These are phyloP conservation scores for Pseudomassariella vexata DNA, from an alignment of 2,329 filamentous ascomycete genomes.

Conservation along the genomic window DNA sequence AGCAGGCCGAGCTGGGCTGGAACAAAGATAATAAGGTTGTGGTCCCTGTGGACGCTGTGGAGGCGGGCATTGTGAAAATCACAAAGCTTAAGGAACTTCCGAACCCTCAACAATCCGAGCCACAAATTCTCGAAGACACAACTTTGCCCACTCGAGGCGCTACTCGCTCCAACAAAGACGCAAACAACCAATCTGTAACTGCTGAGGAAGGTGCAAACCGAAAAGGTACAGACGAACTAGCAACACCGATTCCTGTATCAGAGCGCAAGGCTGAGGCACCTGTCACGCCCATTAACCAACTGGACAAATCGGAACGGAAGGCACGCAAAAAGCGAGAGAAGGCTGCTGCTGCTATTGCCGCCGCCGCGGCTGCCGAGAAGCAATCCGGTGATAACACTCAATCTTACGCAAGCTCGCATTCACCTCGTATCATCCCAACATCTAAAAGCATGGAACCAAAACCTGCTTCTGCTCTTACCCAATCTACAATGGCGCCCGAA, in stretches of 20 bases:
- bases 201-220: conserved; percentile 15
- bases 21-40: conserved; percentile 84
- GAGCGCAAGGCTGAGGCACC: conserved; percentile 24
- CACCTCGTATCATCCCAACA: conserved; percentile 25
- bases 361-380: conserved; percentile 41
- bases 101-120: conserved; percentile 39
- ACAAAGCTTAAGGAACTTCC: conserved; percentile 57
- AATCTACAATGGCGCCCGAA: conserved; percentile 28
- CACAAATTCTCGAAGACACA: conserved; percentile 37
- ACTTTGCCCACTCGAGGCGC: conserved; percentile 21
- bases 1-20: conserved; percentile 88
- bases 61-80: conserved; percentile 69
- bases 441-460: conserved; percentile 27
- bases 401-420: conserved; percentile 32
- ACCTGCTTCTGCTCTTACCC: conserved; percentile 12
- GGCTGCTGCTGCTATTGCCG: conserved; percentile 37
- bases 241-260: conserved; percentile 9
- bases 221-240: conserved; percentile 17
- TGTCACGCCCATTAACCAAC: conserved; percentile 19
- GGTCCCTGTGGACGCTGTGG: conserved; percentile 68
- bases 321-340: conserved; percentile 46
- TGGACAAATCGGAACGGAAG: conserved; percentile 26
- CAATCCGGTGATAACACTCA: conserved; percentile 26
- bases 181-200: conserved; percentile 16
- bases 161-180: conserved; percentile 17